Evolutionary conservation across 2,329 filamentous ascomycete genomes (phyloP).

Genomic region (Aspergillus nomiae): DNA sequence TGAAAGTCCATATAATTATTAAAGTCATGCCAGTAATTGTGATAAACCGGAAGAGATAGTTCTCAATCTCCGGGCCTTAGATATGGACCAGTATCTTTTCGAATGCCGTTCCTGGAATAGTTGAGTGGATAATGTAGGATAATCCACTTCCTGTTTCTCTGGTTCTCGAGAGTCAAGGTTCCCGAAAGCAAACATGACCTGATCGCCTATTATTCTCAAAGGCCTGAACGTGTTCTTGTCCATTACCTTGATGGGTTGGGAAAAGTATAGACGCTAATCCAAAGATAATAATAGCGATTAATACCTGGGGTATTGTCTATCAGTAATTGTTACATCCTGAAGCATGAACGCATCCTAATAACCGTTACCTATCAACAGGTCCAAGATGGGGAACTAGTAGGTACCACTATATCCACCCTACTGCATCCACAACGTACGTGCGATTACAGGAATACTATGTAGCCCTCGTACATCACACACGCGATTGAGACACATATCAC

Average conservation of each 20-base stretch:
- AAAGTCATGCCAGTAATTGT: not conserved
- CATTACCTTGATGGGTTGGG: not conserved
- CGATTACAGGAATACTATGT: not conserved
- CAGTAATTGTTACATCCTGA: not conserved
- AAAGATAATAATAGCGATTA: not conserved
- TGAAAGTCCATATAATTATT: not conserved
- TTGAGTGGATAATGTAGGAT: not conserved
- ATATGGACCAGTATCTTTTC: conserved; percentile 1
- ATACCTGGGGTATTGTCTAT: not conserved
- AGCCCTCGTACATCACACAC: not conserved
- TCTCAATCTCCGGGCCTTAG: not conserved
- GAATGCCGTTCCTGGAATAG: conserved; percentile 1
- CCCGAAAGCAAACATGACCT: not conserved
- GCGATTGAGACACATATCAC: not conserved
- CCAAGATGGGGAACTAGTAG: not conserved
- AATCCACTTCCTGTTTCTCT: not conserved
- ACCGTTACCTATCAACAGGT: not conserved
- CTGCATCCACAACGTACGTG: not conserved
- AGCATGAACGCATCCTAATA: not conserved
- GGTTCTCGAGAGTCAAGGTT: not conserved
- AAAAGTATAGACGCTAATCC: not conserved
- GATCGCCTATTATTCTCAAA: not conserved
- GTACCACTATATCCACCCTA: not conserved
- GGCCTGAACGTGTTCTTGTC: not conserved
- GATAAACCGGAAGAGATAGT: not conserved